phyloP scores from a whole-genome alignment of 495 filamentous ascomycete genomes.

The Tuber indicum region DNA sequence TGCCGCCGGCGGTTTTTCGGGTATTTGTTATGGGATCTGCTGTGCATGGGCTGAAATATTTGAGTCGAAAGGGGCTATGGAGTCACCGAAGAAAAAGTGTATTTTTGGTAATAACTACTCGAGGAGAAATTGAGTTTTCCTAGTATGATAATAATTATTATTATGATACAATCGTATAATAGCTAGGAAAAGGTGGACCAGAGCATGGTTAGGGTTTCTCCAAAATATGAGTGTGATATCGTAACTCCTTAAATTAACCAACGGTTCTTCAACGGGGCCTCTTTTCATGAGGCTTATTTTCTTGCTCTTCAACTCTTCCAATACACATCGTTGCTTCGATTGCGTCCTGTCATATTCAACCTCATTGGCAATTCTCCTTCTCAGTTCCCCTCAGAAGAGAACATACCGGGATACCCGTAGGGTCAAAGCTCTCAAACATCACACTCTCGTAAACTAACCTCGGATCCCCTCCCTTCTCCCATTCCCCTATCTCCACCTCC shows the following conservation, averaged over 20 bases:
- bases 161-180: too few relatives aligned
- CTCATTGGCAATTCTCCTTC: constrained; percentile 16
- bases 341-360: constrained; percentile 53
- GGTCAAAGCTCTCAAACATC: constrained; percentile 61
- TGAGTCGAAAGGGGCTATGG: too few relatives aligned
- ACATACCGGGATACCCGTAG: constrained; percentile 55
- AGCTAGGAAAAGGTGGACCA: too few relatives aligned
- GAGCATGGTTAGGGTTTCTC: not conserved
- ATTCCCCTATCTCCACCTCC: constrained; percentile 28
- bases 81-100: too few relatives aligned
- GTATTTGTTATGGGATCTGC: too few relatives aligned
- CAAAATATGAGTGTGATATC: not conserved
- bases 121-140: too few relatives aligned
- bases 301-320: constrained; percentile 27
- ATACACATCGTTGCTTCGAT: constrained; percentile 65
- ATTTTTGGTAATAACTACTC: too few relatives aligned
- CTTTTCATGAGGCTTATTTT: not conserved
- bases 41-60: too few relatives aligned
- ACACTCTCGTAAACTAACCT: constrained; percentile 62
- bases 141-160: too few relatives aligned
- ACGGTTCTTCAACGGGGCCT: not conserved
- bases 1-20: too few relatives aligned
- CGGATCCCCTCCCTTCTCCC: constrained; percentile 57
- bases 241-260: not conserved
- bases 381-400: not conserved